Base-by-base conservation (phyloP, 257 asterid genomes). In the Ajuga chamaepitys region DNA sequence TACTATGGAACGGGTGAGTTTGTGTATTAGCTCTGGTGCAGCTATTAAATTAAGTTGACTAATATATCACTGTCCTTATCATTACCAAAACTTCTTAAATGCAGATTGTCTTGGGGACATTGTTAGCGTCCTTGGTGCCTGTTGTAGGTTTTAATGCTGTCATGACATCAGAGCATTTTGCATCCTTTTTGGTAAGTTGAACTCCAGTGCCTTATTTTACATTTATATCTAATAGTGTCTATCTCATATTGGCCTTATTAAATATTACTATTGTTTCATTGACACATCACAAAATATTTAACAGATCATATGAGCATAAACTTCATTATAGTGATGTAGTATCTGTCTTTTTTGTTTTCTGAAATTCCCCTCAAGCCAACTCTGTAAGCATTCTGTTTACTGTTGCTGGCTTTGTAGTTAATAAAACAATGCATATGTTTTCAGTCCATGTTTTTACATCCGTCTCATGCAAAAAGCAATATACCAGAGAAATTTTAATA, bases 91-190 rank as follows among this genome's bases (percentile, higher is more conserved):
- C 24, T 65, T 37, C 32, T 40, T 10, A 2, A 62, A 55, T 86
- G 74, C 83, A 93, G 97, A 95, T 93, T 68, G 84, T 93, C 76
- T 72, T 93, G 74, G 99, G 99, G 64, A 93, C 99, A 28, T 41
- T 93, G 66, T 78, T 93, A 73, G 97, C 99, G 2, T 75, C 99
- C 54, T 80, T 89, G 82, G 99, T 93, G 70, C 97, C 99, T 40
- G 99, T 93, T 73, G 99, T 93, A 65, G 99, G 99, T 22, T 93
- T 93, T 78, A 93, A 93, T 80, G 99, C 99, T 58, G 95, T 93
- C 61, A 78, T 93, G 97, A 93, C 99, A 60, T 93, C 99, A 3
- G 99, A 93, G 74, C 99, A 93, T 78, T 93, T 93, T 76, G 97
- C 96, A 30, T 93, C 99, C 12, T 93, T 93, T 83, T 70, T 93